These are phyloP conservation scores for Meyerozyma elateridarum DNA, from an alignment of 1,139 yeast genomes.

Conservation along the genomic window DNA sequence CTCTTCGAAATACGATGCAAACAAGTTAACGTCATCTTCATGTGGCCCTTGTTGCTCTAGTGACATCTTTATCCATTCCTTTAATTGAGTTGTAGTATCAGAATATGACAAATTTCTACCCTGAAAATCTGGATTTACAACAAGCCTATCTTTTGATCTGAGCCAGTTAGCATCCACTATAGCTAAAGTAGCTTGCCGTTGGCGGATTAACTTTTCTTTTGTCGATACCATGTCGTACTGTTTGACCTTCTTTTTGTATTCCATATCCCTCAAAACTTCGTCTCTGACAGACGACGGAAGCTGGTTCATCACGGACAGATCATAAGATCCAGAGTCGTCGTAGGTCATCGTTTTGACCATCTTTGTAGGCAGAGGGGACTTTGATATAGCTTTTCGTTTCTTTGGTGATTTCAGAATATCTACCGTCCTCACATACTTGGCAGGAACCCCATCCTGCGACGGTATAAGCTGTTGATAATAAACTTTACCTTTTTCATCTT, in stretches of 20 bases:
- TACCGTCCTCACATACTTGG: conserved; percentile 31
- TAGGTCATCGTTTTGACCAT: conserved; percentile 10
- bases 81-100: conserved; percentile 33
- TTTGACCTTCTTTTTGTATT: conserved; percentile 23
- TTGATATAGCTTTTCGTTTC: conserved; percentile 9
- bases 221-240: conserved; percentile 26
- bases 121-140: conserved; percentile 29
- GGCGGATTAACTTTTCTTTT: conserved; percentile 25
- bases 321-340: conserved; percentile 25
- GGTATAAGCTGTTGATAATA: conserved; percentile 42
- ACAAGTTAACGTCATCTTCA: conserved; percentile 45
- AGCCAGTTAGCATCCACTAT: conserved; percentile 26
- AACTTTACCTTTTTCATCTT: conserved; percentile 22
- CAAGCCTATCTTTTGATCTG: conserved; percentile 17
- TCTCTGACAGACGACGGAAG: conserved; percentile 41
- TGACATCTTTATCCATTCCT: conserved; percentile 47
- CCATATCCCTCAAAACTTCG: conserved; percentile 39
- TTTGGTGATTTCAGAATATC: conserved; percentile 29
- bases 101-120: conserved; percentile 25
- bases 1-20: conserved; percentile 23
- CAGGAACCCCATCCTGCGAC: conserved; percentile 23
- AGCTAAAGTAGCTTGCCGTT: conserved; percentile 14
- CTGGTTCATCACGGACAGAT: conserved; percentile 40
- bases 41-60: conserved; percentile 53
- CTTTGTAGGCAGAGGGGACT: conserved; percentile 12